These are phyloP conservation scores for Xylaria cubensis DNA, from an alignment of 495 filamentous ascomycete genomes.

Conservation along the genomic window DNA sequence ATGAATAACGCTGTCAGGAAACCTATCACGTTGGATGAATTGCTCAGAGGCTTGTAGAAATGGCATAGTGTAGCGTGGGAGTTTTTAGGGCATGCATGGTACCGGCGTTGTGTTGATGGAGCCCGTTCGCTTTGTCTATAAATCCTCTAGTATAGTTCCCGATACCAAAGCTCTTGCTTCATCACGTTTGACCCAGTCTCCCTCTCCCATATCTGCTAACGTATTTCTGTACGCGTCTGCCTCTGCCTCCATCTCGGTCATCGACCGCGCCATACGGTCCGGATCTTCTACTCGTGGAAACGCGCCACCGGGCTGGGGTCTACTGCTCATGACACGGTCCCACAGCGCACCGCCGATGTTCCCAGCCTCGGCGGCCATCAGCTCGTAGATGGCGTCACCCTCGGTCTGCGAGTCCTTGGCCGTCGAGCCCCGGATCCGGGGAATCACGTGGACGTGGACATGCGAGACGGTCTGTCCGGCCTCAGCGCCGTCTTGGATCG, in stretches of 20 bases:
- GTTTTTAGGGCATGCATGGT: constrained; percentile 16
- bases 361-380: constrained; percentile 84
- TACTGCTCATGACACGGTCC: constrained; percentile 41
- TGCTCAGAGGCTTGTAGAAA: constrained; percentile 69
- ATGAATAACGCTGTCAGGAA: constrained; percentile 95
- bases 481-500: constrained; percentile 86
- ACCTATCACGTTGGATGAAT: constrained; percentile 83
- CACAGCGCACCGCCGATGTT: constrained; percentile 72
- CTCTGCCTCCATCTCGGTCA: constrained; percentile 82
- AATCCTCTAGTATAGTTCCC: constrained; percentile 6
- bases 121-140: constrained; percentile 9
- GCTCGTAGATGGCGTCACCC: constrained; percentile 73
- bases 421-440: constrained; percentile 59
- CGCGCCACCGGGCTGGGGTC: constrained; percentile 44
- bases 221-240: constrained; percentile 65
- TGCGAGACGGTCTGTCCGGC: constrained; percentile 91
- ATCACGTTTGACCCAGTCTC: neutral
- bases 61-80: neutral
- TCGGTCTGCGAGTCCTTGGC: constrained; percentile 55
- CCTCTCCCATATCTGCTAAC: constrained; percentile 44
- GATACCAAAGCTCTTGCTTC: neutral
- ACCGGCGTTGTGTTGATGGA: constrained; percentile 24
- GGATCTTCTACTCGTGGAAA: constrained; percentile 69
- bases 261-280: constrained; percentile 68
- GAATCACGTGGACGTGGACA: constrained; percentile 94